phyloP scores from a whole-genome alignment of 768 basidiomycete genomes.

The Russula sp. region DNA sequence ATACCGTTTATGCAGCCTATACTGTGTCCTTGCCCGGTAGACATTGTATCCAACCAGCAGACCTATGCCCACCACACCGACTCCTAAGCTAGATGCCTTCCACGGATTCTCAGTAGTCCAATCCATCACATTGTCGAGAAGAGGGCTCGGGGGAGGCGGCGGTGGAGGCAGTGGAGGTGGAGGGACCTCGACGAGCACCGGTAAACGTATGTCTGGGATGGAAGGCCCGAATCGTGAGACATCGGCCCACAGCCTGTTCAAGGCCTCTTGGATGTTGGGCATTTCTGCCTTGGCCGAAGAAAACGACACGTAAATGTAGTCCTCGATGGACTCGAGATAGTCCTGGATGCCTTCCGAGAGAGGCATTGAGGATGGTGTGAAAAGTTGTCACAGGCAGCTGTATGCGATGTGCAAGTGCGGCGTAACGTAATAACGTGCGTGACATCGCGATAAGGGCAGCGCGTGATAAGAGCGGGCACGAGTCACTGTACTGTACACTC shows the following conservation, averaged over 20 bases:
- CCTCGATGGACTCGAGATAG: constrained; percentile 56
- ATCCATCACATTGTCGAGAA: constrained; percentile 39
- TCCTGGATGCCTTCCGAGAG: constrained; percentile 18
- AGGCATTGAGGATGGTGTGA: constrained; percentile 11
- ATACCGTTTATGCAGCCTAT: constrained; percentile 22
- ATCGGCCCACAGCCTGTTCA: constrained; percentile 69
- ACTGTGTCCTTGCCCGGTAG: constrained; percentile 22
- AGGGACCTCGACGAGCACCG: constrained; percentile 66
- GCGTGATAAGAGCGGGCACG: no score
- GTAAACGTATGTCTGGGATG: constrained; percentile 48
- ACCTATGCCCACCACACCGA: constrained; percentile 53
- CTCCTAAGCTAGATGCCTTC: constrained; percentile 46
- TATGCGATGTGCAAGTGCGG: not conserved
- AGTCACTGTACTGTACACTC: no score
- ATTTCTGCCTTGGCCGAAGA: constrained; percentile 51
- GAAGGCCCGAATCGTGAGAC: constrained; percentile 66
- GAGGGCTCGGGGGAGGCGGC: constrained; percentile 37
- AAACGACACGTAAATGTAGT: constrained; percentile 54
- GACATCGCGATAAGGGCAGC: no score
- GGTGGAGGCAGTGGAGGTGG: constrained; percentile 46
- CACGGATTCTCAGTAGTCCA: constrained; percentile 58
- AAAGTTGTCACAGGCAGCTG: no score
- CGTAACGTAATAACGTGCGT: no score
- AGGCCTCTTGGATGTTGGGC: constrained; percentile 55
- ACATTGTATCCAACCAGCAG: constrained; percentile 51